These are phyloP conservation scores for Amanita molliuscula DNA, from an alignment of 768 basidiomycete genomes.

Conservation along the genomic window DNA sequence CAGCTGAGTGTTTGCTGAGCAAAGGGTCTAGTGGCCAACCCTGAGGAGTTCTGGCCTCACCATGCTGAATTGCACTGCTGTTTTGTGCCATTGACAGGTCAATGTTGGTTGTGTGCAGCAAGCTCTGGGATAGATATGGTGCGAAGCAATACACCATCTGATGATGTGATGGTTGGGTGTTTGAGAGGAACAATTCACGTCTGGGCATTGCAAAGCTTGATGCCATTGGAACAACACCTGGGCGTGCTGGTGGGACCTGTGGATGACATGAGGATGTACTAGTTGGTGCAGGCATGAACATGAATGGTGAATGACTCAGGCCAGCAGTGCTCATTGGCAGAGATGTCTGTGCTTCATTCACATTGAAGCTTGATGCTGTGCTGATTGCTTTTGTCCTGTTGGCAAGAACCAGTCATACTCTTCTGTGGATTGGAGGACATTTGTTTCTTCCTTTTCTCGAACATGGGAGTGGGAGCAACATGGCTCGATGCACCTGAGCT, in stretches of 20 bases:
- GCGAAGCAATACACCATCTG: neutral
- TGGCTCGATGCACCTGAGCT: neutral
- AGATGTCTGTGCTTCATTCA: neutral
- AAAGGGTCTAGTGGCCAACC: neutral
- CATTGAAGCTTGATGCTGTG: neutral
- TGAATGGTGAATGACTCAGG: neutral
- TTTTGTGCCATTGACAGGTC: neutral
- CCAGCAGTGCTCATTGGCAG: neutral
- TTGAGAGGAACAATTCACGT: neutral
- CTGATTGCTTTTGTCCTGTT: neutral
- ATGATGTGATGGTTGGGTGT: neutral
- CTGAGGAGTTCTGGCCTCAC: neutral
- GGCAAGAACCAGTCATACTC: neutral
- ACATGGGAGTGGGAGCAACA: neutral
- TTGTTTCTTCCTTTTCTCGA: neutral
- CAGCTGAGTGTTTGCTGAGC: neutral
- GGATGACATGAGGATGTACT: neutral
- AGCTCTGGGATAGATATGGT: neutral
- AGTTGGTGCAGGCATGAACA: neutral
- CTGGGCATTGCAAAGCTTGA: neutral
- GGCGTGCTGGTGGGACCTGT: neutral
- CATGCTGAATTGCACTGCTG: neutral
- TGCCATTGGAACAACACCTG: neutral
- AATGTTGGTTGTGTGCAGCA: neutral
- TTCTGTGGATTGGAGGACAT: too few relatives aligned